Evolutionary conservation across 176 grass and related monocot genomes (phyloP).

Genomic region (Thalia dealbata): DNA sequence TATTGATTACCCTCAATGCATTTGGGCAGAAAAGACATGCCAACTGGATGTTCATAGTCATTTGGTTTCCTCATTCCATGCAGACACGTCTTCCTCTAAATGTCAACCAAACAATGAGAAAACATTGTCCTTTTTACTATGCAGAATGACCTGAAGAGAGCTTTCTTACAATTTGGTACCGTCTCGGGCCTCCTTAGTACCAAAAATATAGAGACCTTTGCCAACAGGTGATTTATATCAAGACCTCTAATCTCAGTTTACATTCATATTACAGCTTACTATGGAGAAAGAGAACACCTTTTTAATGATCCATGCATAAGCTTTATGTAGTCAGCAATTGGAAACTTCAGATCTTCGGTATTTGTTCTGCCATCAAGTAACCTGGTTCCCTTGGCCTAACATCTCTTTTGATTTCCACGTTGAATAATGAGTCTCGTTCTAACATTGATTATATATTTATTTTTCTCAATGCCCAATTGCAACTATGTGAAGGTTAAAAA

Average conservation of each 20-base stretch:
- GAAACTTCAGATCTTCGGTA: background rate
- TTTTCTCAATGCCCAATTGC: background rate
- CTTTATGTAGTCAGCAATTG: background rate
- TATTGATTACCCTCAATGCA: background rate
- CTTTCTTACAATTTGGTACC: too few relatives aligned
- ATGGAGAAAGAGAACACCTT: background rate
- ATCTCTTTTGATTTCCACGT: background rate
- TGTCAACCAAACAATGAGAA: background rate
- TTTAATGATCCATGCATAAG: background rate
- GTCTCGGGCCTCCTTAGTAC: too few relatives aligned
- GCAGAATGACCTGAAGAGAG: too few relatives aligned
- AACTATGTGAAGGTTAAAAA: background rate
- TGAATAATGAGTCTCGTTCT: background rate
- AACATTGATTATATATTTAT: background rate
- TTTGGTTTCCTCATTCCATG: background rate
- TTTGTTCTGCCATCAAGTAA: background rate
- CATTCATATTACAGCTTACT: background rate
- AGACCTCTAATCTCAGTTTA: background rate
- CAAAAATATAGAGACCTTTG: too few relatives aligned
- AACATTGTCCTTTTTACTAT: background rate
- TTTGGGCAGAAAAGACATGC: background rate
- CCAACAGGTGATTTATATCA: background rate
- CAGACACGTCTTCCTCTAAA: background rate
- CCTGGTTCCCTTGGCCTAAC: background rate
- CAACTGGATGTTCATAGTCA: background rate